A percentile compares a stretch with the other conserved stretches of the same genome.
phyloP scores from a whole-genome alignment of 1,284 basidiomycete species.

The Rhodotorula sp. region DNA sequence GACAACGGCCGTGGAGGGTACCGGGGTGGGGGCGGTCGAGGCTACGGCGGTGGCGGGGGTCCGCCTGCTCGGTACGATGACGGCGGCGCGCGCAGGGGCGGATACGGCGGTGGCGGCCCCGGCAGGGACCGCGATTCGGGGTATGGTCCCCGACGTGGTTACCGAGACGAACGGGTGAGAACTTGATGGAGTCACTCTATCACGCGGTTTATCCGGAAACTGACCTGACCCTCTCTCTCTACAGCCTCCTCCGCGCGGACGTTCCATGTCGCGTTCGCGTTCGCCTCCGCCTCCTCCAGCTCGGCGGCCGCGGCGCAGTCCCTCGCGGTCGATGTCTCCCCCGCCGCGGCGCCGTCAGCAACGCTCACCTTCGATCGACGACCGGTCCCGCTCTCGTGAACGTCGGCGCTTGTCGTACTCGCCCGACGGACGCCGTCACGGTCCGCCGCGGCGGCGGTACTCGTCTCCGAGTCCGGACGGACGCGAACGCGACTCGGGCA shows the following conservation, averaged over 20 bases:
- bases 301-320: background rate
- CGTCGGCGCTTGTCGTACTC: background rate
- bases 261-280: constrained; percentile 10
- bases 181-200: too few species aligned
- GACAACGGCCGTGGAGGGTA: constrained; percentile 46
- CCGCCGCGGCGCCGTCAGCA: background rate
- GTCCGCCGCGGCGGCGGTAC: background rate
- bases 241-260: background rate
- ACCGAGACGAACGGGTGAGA: constrained; percentile 4
- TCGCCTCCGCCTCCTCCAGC: background rate
- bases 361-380: background rate
- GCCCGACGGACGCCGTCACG: background rate
- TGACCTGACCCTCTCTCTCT: background rate
- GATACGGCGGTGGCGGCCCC: background rate
- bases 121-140: constrained; percentile 3
- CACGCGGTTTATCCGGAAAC: too few species aligned
- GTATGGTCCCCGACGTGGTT: background rate
- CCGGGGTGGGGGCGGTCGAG: constrained; percentile 50
- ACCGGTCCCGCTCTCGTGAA: background rate
- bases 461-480: background rate
- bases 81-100: background rate
- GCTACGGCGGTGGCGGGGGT: constrained; percentile 52
- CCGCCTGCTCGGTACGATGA: constrained; percentile 35
- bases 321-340: background rate
- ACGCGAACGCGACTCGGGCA: background rate